These are phyloP conservation scores for Monosporascus sp. DNA, from an alignment of 2,329 filamentous ascomycete genomes.

Conservation along the genomic window DNA sequence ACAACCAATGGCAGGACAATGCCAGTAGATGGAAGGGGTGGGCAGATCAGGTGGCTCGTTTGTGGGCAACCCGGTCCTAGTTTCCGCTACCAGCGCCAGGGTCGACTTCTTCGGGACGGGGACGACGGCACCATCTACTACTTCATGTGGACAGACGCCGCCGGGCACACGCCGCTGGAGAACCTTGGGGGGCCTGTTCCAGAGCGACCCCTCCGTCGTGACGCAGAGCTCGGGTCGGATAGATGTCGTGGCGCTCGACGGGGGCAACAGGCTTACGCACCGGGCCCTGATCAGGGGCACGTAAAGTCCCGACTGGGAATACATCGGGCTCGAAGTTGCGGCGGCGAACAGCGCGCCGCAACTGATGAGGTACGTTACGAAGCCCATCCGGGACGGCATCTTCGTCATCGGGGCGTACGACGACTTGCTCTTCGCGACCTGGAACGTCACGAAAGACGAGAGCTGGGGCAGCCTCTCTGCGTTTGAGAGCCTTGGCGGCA, in stretches of 20 bases:
- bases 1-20: too few species aligned
- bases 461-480: not conserved
- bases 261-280: slow-evolving; percentile 6
- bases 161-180: not conserved
- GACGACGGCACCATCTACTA: slow-evolving; percentile 3
- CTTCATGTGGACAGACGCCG: slow-evolving; percentile 2
- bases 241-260: slow-evolving; percentile 8
- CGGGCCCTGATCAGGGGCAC: not conserved
- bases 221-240: slow-evolving; percentile 3
- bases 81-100: not conserved
- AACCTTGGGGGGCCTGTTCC: slow-evolving; percentile 5
- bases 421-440: not conserved
- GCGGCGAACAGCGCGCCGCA: slow-evolving; percentile 12
- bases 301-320: slow-evolving; percentile 7
- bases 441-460: not conserved
- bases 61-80: too few species aligned
- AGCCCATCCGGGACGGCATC: not conserved
- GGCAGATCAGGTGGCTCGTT: too few species aligned
- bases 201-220: slow-evolving; percentile 5
- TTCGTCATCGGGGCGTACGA: slow-evolving; percentile 1
- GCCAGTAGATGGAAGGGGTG: too few species aligned
- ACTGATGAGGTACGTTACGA: not conserved
- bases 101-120: slow-evolving; percentile 7
- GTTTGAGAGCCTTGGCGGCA: not conserved
- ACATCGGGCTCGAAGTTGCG: slow-evolving; percentile 2